These are phyloP conservation scores for Omphalotus guepiniiformis DNA, from an alignment of 768 basidiomycete species.

Conservation along the genomic window DNA sequence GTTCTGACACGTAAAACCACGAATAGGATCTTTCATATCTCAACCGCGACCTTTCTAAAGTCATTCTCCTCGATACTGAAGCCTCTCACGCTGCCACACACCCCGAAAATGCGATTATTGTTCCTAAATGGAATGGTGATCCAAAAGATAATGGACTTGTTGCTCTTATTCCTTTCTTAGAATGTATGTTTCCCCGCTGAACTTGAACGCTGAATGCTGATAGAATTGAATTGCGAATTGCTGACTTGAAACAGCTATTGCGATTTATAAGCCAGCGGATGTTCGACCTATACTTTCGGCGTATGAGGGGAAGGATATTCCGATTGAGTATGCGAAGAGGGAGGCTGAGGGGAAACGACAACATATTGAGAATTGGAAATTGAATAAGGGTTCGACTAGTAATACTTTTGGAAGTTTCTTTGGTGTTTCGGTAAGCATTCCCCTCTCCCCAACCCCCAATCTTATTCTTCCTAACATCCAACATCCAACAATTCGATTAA, in stretches of 20 bases:
- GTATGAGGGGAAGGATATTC: constrained; percentile 86
- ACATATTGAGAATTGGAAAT: constrained; percentile 81
- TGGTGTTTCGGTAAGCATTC: constrained; percentile 29
- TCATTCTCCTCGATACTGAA: constrained; percentile 81
- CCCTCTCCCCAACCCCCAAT: background rate
- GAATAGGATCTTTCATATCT: constrained; percentile 85
- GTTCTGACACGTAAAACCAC: background rate
- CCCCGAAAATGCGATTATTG: constrained; percentile 82
- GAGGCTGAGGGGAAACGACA: constrained; percentile 79
- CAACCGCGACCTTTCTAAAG: constrained; percentile 90
- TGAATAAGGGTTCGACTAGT: constrained; percentile 19
- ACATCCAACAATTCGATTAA: background rate
- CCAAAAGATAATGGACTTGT: constrained; percentile 67
- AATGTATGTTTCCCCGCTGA: constrained; percentile 57
- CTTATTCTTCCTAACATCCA: background rate
- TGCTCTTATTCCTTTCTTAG: constrained; percentile 95
- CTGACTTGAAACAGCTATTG: constrained; percentile 59
- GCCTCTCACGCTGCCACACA: constrained; percentile 74
- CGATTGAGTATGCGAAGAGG: constrained; percentile 82
- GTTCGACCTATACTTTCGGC: constrained; percentile 83
- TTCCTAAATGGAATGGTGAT: constrained; percentile 86
- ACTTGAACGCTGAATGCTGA: background rate
- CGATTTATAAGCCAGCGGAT: constrained; percentile 83
- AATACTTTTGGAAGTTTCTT: constrained; percentile 35
- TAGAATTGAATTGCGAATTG: background rate